Evolutionary conservation across 306 rosid species (phyloP), one percentile per base, ranked within the genome.

Genomic region (Albizia julibrissin): DNA sequence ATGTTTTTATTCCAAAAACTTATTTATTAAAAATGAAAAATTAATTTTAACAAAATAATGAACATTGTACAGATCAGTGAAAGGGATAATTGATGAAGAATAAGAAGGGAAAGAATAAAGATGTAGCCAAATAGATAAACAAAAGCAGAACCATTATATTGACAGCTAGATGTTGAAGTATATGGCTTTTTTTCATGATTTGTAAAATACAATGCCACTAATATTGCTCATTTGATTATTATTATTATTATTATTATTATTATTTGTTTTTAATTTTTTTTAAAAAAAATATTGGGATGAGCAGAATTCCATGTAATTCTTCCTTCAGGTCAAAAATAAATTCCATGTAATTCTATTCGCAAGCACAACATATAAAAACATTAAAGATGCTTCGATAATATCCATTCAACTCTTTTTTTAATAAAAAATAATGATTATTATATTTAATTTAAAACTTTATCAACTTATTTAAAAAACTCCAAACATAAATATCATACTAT

Each of bases 121-220:
- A 43, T 22, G 3, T 26, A 4, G 18, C 3, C 37, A 71, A 43
- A 71, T 44, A 71, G 19, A 33, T 10, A 56, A 56, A 27, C 79
- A 54, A 75, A 74, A 37, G 29, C 22, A 37, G 26, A 75, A 54
- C 47, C 33, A 1, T n/a, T n/a, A n/a, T n/a, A n/a, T 5, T 21
- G 49, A 74, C 79, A 54, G 79, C 66, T 15, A 54, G 68, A 19
- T n/a, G 59, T 54, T 73, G 77, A 8, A 18, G 67, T 11, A 18
- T n/a, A 56, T 54, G 0, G 7, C n/a, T 74, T 37, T 74, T 52
- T 19, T 10, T 68, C 3, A 39, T 69, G 31, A 69, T 39, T 69
- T 69, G 21, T 39, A 19, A 3, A 37, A 37, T 10, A 37, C 8
- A 9, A 10, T 37, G 27, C 27, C 73, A 8, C 5, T 34, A 19